Evolutionary conservation across 2,329 filamentous ascomycete species (phyloP).

Genomic region (Phaeoacremonium minimum): DNA sequence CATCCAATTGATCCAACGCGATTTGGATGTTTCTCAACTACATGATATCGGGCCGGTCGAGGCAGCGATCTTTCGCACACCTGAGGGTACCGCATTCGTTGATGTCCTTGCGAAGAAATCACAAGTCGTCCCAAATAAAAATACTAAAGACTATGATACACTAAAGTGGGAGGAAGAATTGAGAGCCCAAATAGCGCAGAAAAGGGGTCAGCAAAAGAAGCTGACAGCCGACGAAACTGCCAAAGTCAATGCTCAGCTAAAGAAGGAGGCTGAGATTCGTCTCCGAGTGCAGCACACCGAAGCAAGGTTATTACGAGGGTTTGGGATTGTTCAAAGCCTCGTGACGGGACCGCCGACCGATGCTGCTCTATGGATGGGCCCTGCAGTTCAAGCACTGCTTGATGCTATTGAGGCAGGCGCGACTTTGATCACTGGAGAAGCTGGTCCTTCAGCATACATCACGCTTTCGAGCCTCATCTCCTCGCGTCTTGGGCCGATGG

Average conservation of each 20-base stretch:
- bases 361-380: conserved; percentile 80
- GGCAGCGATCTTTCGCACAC: conserved; percentile 87
- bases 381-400: conserved; percentile 70
- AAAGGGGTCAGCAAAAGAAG: conserved; percentile 89
- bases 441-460: conserved; percentile 74
- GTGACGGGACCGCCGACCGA: conserved; percentile 87
- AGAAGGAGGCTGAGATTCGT: conserved; percentile 79
- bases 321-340: conserved; percentile 79
- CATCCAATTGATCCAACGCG: conserved; percentile 66
- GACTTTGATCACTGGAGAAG: conserved; percentile 75
- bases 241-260: conserved; percentile 87
- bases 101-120: conserved; percentile 86
- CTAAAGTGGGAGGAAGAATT: conserved; percentile 97
- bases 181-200: conserved; percentile 79
- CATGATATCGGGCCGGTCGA: conserved; percentile 77
- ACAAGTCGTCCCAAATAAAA: conserved; percentile 72
- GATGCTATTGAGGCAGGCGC: conserved; percentile 75
- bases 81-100: conserved; percentile 82
- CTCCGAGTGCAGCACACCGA: conserved; percentile 66
- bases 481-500: conserved; percentile 67
- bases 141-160: conserved; percentile 90
- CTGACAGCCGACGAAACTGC: conserved; percentile 82
- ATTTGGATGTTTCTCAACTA: conserved; percentile 69
- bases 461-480: conserved; percentile 73
- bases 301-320: conserved; percentile 71